Percentiles rank a stretch among this genome's conserved stretches.
phyloP scores from a whole-genome alignment of 768 basidiomycete species.

The Mycena indigotica region DNA sequence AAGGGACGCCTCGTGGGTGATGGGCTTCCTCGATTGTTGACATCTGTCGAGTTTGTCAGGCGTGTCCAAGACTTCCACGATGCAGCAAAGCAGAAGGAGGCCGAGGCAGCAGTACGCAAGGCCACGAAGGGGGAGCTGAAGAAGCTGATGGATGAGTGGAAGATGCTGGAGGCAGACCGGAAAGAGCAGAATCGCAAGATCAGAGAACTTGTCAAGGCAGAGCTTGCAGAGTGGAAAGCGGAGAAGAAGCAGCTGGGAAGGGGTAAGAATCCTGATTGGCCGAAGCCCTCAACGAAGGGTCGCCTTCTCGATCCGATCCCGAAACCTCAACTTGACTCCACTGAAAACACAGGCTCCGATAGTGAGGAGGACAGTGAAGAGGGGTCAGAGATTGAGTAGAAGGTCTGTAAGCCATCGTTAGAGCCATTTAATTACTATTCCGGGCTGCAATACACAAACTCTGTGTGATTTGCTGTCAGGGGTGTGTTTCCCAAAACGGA shows the following conservation, averaged over 20 bases:
- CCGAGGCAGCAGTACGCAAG: background rate
- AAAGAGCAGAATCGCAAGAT: conserved; percentile 5
- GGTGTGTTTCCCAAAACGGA: background rate
- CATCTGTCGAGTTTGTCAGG: background rate
- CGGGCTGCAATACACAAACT: background rate
- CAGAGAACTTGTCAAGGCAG: background rate
- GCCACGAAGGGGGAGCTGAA: background rate
- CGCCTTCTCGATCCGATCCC: conserved; percentile 3
- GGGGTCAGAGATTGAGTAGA: background rate
- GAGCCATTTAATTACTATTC: background rate
- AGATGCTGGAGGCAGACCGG: background rate
- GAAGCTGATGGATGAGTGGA: background rate
- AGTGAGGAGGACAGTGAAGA: background rate
- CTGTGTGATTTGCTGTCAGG: background rate
- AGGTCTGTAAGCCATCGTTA: background rate
- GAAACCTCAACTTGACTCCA: background rate
- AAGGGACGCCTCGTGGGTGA: conserved; percentile 6
- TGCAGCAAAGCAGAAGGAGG: conserved; percentile 1
- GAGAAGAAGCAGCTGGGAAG: conserved; percentile 1
- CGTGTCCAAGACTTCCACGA: conserved; percentile 5
- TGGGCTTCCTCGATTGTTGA: conserved; percentile 9
- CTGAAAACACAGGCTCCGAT: background rate
- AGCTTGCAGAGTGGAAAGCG: conserved; percentile 6
- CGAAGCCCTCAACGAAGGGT: conserved; percentile 1
- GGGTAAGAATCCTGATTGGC: conserved; percentile 2